Evolutionary conservation across 2,329 filamentous ascomycete genomes (phyloP), one percentile per base, ranked within the genome.

Genomic region (Colletotrichum musae): DNA sequence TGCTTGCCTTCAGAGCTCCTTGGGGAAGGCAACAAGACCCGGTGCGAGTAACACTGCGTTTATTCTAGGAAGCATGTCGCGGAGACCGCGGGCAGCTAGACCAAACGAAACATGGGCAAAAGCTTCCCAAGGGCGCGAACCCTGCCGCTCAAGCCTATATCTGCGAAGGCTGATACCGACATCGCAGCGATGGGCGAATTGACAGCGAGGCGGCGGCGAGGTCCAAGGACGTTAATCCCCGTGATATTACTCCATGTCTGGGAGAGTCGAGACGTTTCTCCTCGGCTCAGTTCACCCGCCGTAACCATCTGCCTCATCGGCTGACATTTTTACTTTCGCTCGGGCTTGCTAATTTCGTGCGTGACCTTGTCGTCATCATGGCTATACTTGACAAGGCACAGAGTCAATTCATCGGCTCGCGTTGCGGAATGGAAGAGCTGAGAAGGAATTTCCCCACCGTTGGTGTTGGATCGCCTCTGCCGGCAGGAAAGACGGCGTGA

Each of bases 81-180:
- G 32, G 36, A 1, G 61, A 32, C 13, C 21, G 28, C 10, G 21
- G 50, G 2, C 32, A 36, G 32, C 32, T 4, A 28, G 50, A 47
- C 39, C 56, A 69, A 69, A 66, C 66, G 66, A 69, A 66, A 69
- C 62, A 66, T 60, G 62, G 67, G 67, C 62, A 69, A 69, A 69
- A 67, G 52, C 62, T 69, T 61, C 62, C 62, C 61, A 51, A 6
- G 18, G 54, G 41, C 45, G 16, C 41, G 3, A 60, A 52, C 66
- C 62, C 52, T 57, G 62, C 53, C 62, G 36, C 21, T 21, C 13
- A 32, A 28, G 47, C 21, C 50, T 66, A 52, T 60, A 51, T 26
- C 21, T 32, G 62, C 56, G 45, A 52, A 41, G 28, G 13, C 51
- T 56, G 62, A 56, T 24, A 52, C 24, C 50, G 9, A 39, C 39